phyloP scores from a whole-genome alignment of 202 grass and related monocot species.

The Tripidium arundinaceum region DNA sequence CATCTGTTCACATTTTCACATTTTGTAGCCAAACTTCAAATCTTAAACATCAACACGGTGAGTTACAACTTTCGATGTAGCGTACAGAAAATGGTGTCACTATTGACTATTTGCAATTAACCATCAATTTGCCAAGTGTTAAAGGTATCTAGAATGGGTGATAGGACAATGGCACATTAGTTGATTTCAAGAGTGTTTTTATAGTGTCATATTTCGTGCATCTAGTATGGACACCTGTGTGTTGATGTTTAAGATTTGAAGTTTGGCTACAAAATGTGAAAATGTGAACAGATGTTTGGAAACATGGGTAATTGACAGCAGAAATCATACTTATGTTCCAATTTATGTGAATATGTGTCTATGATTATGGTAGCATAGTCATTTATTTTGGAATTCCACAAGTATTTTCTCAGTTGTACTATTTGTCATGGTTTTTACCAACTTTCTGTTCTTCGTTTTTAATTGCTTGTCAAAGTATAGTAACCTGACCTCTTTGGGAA shows the following conservation, averaged over 20 bases:
- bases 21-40: neutral
- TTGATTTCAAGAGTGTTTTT: neutral
- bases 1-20: neutral
- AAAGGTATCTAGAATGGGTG: conserved; percentile 7
- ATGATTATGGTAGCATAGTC: neutral
- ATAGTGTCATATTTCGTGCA: neutral
- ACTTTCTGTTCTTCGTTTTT: neutral
- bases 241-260: neutral
- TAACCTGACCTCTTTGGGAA: conserved; percentile 27
- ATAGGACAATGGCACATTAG: neutral
- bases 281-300: neutral
- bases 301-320: neutral
- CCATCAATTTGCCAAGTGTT: neutral
- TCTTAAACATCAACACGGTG: conserved; percentile 63
- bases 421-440: neutral
- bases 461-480: neutral
- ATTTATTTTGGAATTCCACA: neutral
- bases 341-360: neutral
- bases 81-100: neutral
- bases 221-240: neutral
- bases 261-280: neutral
- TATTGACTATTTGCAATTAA: conserved; percentile 27
- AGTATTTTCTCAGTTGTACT: neutral
- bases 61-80: conserved; percentile 23
- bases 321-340: neutral